Conservation (phyloP, 805 yeast genomes). For the Nadsonia fulvescens region DNA sequence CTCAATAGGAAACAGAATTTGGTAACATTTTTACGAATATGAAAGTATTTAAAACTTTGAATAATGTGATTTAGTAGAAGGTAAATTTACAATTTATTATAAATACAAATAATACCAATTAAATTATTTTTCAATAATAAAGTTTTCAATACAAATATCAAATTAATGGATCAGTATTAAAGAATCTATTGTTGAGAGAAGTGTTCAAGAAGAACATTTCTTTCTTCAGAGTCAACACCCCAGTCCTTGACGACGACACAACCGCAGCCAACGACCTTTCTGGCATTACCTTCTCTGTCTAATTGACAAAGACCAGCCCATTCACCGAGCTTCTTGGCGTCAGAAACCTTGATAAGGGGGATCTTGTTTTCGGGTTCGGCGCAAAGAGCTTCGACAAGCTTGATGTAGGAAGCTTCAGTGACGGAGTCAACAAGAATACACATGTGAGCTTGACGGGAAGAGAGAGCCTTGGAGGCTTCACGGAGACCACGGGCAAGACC, state of each 20-base stretch:
- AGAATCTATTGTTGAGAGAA: conserved; percentile 62
- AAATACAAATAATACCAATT: too few relatives aligned
- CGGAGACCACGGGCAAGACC: conserved; percentile 99
- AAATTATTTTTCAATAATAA: too few relatives aligned
- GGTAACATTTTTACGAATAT: too few relatives aligned
- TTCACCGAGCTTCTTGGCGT: conserved; percentile 99
- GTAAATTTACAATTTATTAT: too few relatives aligned
- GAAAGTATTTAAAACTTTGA: too few relatives aligned
- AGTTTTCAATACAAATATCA: too few relatives aligned
- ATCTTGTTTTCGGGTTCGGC: conserved; percentile 92
- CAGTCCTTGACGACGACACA: conserved; percentile 99
- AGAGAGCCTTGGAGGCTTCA: conserved; percentile 98
- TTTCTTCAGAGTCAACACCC: conserved; percentile 99
- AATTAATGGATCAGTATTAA: conserved; percentile 1
- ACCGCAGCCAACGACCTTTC: conserved; percentile 99
- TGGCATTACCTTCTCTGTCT: conserved; percentile 99
- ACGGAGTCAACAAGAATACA: conserved; percentile 96
- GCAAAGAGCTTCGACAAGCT: conserved; percentile 98
- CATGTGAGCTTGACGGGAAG: conserved; percentile 94
- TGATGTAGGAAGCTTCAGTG: conserved; percentile 91
- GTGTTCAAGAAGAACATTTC: conserved; percentile 89
- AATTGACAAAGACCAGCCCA: conserved; percentile 99
- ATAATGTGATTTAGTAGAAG: too few relatives aligned
- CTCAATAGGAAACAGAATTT: too few relatives aligned
- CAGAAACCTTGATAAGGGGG: conserved; percentile 97